Percentiles rank a stretch among this genome's conserved stretches.
phyloP scores from a whole-genome alignment of 2,329 filamentous ascomycete genomes.

The Pestalotiopsis sp. region DNA sequence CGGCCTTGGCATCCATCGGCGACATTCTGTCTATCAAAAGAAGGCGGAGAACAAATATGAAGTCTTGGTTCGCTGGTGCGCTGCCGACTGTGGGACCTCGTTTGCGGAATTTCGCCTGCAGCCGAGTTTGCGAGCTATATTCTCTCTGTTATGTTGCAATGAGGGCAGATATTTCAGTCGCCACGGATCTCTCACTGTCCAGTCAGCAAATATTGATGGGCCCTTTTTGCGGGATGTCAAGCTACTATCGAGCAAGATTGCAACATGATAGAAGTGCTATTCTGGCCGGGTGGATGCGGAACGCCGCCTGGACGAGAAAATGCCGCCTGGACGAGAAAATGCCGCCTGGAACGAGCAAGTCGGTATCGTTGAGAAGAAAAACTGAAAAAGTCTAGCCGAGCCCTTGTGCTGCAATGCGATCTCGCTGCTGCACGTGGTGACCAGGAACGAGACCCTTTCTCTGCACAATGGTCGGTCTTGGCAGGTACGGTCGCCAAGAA shows the following conservation, averaged over 20 bases:
- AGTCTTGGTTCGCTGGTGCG: background rate
- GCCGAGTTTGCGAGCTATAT: too few species aligned
- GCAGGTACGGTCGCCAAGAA: background rate
- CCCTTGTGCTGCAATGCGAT: background rate
- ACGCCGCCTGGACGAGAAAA: too few species aligned
- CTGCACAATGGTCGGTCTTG: background rate
- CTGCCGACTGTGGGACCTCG: too few species aligned
- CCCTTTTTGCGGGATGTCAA: too few species aligned
- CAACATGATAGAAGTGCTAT: too few species aligned
- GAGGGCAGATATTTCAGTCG: too few species aligned
- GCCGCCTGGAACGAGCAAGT: background rate
- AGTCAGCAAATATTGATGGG: too few species aligned
- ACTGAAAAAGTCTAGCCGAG: background rate
- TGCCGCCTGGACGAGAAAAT: background rate
- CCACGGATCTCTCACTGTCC: too few species aligned
- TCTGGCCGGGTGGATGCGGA: too few species aligned
- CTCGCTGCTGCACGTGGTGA: background rate
- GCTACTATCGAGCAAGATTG: too few species aligned
- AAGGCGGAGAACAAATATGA: background rate
- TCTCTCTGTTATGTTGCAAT: too few species aligned
- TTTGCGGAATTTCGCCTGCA: too few species aligned
- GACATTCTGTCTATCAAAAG: background rate
- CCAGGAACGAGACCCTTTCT: background rate
- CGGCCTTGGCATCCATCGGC: background rate
- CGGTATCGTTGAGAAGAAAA: background rate